phyloP scores from a whole-genome alignment of 441 rosid species.

The Rhodomyrtus psidioides region DNA sequence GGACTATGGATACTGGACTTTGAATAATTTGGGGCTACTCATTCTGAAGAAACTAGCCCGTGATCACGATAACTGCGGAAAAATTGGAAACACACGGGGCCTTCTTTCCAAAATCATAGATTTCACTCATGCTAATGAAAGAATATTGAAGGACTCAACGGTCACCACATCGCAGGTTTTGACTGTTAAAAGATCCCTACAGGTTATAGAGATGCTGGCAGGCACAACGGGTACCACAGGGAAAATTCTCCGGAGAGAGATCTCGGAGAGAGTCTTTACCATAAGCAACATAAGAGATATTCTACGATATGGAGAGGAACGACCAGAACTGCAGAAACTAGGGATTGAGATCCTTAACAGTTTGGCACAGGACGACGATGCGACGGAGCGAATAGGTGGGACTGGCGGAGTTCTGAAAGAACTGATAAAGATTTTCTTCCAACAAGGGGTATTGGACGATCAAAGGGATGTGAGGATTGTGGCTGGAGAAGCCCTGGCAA shows the following conservation, averaged over 20 bases:
- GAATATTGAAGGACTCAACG: constrained; percentile 38
- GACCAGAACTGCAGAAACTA: constrained; percentile 58
- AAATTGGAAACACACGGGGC: constrained; percentile 87
- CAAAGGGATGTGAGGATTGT: constrained; percentile 45
- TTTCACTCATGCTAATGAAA: constrained; percentile 53
- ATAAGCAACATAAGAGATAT: constrained; percentile 75
- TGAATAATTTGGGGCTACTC: constrained; percentile 73
- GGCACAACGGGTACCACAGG: constrained; percentile 78
- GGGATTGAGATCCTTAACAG: constrained; percentile 58
- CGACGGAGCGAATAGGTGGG: constrained; percentile 74
- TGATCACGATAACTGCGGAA: constrained; percentile 91
- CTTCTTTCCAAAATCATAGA: constrained; percentile 82
- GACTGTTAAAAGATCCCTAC: constrained; percentile 71
- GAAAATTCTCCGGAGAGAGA: constrained; percentile 54
- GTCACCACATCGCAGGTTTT: constrained; percentile 40
- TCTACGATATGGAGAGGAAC: constrained; percentile 53
- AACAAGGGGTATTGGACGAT: constrained; percentile 21
- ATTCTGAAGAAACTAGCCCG: constrained; percentile 77
- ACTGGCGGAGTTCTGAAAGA: constrained; percentile 81
- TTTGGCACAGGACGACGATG: constrained; percentile 61
- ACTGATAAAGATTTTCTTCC: constrained; percentile 66
- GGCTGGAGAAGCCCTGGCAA: constrained; percentile 85
- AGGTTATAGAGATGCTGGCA: constrained; percentile 74
- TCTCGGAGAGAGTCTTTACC: constrained; percentile 82
- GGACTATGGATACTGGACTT: constrained; percentile 56